A percentile compares a stretch with the other conserved stretches of the same genome.
phyloP scores from a whole-genome alignment of 225 moss, liverwort and hornwort genomes.

The Antitrichia curtipendula region DNA sequence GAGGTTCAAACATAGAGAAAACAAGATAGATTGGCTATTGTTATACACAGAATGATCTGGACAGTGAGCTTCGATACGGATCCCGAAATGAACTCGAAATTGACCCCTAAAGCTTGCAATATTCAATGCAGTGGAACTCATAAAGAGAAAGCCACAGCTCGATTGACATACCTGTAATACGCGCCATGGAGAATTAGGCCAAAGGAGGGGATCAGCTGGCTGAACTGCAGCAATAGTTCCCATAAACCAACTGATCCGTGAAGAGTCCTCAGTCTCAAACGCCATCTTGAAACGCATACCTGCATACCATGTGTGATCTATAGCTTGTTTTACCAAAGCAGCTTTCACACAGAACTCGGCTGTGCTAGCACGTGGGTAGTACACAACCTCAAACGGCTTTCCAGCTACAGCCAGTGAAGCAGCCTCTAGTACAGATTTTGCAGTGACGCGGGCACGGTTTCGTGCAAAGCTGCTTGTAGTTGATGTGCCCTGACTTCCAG shows the following conservation, averaged over 20 bases:
- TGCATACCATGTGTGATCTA: constrained; percentile 79
- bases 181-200: constrained; percentile 99
- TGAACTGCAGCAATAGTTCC: constrained; percentile 92
- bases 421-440: constrained; percentile 86
- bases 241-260: constrained; percentile 99
- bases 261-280: constrained; percentile 98
- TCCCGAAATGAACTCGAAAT: neutral
- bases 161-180: constrained; percentile 60
- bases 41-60: neutral
- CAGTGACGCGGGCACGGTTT: constrained; percentile 94
- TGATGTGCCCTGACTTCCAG: constrained; percentile 38
- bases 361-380: constrained; percentile 93
- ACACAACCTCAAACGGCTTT: constrained; percentile 88
- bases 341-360: constrained; percentile 98
- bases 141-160: neutral
- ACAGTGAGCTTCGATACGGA: neutral
- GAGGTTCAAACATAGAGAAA: neutral
- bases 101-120: neutral
- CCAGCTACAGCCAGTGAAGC: constrained; percentile 78
- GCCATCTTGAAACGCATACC: constrained; percentile 99
- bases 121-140: neutral
- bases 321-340: constrained; percentile 66
- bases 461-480: constrained; percentile 84
- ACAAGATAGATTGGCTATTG: neutral
- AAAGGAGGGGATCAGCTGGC: constrained; percentile 79